phyloP scores from a whole-genome alignment of 352 stramenopile genomes.

The Pythium dissimile region DNA sequence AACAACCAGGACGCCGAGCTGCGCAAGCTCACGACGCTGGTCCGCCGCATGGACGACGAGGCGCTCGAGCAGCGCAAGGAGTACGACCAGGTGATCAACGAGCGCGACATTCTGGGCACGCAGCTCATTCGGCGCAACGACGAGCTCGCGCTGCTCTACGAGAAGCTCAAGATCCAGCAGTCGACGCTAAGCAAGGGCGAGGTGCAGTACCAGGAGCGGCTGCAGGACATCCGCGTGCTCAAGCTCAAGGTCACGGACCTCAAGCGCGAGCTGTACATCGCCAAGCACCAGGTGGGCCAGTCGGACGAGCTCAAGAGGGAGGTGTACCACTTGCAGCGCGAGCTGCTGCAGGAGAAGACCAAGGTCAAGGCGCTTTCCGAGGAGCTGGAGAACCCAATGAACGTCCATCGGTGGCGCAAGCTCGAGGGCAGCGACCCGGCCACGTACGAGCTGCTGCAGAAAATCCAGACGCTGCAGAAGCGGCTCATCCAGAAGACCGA shows the following conservation, averaged over 20 bases:
- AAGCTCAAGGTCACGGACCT: slow-evolving; percentile 95
- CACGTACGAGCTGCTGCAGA: slow-evolving; percentile 95
- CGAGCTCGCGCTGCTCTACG: slow-evolving; percentile 95
- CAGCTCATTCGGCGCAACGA: slow-evolving; percentile 96
- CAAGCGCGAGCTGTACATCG: slow-evolving; percentile 89
- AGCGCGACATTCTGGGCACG: slow-evolving; percentile 95
- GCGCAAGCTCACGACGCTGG: slow-evolving; percentile 90
- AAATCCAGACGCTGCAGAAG: slow-evolving; percentile 95
- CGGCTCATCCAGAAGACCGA: slow-evolving; percentile 95
- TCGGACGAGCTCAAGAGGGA: slow-evolving; percentile 88
- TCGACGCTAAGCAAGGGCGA: slow-evolving; percentile 92
- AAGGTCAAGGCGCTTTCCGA: slow-evolving; percentile 96
- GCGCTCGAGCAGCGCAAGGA: slow-evolving; percentile 93
- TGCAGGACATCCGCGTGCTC: slow-evolving; percentile 93
- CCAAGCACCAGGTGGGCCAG: slow-evolving; percentile 85
- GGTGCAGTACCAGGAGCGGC: slow-evolving; percentile 89
- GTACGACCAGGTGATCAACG: slow-evolving; percentile 95
- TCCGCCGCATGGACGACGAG: slow-evolving; percentile 93
- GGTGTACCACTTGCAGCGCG: slow-evolving; percentile 88
- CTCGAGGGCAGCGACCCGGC: slow-evolving; percentile 95
- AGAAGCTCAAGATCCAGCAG: slow-evolving; percentile 97
- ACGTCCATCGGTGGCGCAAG: slow-evolving; percentile 96
- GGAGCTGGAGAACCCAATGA: slow-evolving; percentile 97
- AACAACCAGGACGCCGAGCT: slow-evolving; percentile 94
- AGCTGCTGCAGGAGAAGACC: slow-evolving; percentile 93